A percentile compares a stretch with the other conserved stretches of the same genome.
Conservation (phyloP, 306 rosid species). For the Vigna unguiculata region DNA sequence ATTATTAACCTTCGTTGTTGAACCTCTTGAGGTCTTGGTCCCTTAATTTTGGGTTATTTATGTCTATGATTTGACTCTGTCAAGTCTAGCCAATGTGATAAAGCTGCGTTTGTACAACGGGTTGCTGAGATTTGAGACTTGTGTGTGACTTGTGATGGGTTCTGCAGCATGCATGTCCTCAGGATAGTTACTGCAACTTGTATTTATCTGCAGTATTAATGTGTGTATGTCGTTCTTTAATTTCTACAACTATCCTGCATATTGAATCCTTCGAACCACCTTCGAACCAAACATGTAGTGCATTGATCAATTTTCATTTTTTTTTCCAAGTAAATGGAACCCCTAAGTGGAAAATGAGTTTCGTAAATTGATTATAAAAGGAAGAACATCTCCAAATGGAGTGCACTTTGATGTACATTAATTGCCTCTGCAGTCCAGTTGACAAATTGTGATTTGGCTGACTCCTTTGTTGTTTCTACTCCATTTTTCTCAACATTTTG, state of each 20-base stretch:
- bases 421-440: constrained; percentile 8
- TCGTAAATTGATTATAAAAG: constrained; percentile 15
- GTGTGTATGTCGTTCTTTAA: constrained; percentile 34
- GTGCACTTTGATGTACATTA: background rate
- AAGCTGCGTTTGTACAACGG: constrained; percentile 39
- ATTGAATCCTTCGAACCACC: constrained; percentile 1
- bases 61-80: constrained; percentile 42
- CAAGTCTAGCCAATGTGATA: constrained; percentile 34
- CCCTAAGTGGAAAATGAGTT: constrained; percentile 24
- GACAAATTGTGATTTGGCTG: constrained; percentile 22
- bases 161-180: constrained; percentile 44
- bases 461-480: background rate
- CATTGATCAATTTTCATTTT: constrained; percentile 27
- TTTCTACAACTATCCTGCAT: background rate
- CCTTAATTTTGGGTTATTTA: constrained; percentile 37
- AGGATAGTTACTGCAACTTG: constrained; percentile 35
- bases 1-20: background rate
- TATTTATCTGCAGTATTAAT: constrained; percentile 38
- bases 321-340: constrained; percentile 27
- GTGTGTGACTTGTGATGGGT: constrained; percentile 52
- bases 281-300: background rate
- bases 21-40: constrained; percentile 29
- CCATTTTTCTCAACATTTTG: constrained; percentile 10
- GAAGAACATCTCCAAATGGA: background rate
- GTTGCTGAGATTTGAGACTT: constrained; percentile 41